Evolutionary conservation across 495 filamentous ascomycete species (phyloP), one percentile per base, ranked within the genome.

Genomic region (Hapsidospora chrysogenum): DNA sequence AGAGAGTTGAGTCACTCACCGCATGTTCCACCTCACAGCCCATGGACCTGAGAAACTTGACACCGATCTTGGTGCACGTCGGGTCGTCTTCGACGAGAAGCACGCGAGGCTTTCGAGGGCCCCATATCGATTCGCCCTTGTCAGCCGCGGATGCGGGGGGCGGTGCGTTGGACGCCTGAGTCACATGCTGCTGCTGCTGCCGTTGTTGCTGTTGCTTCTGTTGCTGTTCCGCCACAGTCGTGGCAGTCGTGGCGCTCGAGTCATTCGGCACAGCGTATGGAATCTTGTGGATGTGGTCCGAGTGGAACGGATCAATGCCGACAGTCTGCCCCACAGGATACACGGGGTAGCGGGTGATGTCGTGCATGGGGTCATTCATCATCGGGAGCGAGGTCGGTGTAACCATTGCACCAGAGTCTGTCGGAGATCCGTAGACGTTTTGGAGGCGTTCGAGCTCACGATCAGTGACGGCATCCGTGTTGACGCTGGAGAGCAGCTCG

Each of bases 41-140:
- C 50, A 93, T 86, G 10, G 78, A 78, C 37, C 82, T 79, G 25
- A 97, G 60, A 52, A 96, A 96, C 56, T 95, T 95, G 31, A 82
- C 76, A 23, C 92, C 89, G 43, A 97, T 95, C 35, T 87, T 70
- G 22, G 85, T 74, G 53, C 89, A 96, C 2, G 86, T 95, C 33
- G 75, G 78, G 54, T 97, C 89, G 51, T 97, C 89, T 52, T 97
- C 89, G 22, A 97, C 89, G 29, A 97, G 68, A 38, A 97, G 61
- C 39, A 97, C 85, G 35, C 78, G 72, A 0, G 89, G 89, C 42
- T 77, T 76, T 42, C 78, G 74, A 14, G 75, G 58, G n/a, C 64
- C 60, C 86, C 86, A 96, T 56, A 32, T 31, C 10, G 60, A 57
- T 13, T 47, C 46, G 3, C 36, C 35, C 20, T 52, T 49, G 16